Base-by-base conservation (phyloP, 2,329 filamentous ascomycete species). In the Monilinia fructicola region DNA sequence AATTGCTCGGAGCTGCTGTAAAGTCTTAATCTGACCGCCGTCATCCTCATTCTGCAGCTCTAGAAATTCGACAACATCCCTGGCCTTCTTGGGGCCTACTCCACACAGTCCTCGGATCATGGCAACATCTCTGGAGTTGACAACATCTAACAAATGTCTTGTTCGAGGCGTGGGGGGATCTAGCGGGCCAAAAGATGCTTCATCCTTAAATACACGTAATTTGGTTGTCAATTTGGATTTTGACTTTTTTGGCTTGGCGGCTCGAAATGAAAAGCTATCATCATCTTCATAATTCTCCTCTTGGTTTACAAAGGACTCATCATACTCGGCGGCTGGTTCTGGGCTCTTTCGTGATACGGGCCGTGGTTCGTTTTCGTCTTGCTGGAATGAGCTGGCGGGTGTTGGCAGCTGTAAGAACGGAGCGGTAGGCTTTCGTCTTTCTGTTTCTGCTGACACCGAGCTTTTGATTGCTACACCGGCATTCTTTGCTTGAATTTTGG, bases 61-160 rank as follows among this genome's bases (percentile, higher is more conserved):
- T n/a, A 88, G 75, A 69, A 83, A 83, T 60, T 85, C 83, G 6
- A 88, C 81, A 44, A 88, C 75, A 69, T 87, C 85, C 53, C 81
- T 79, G 0, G 90, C 90, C 76, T 88, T 90, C 79, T 92, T 92
- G 1, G 86, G 82, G 0, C 90, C 90, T 14, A 93, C 87, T 2
- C 90, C 90, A 50, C 87, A 86, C 1, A 93, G 81, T 3, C 85
- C 79, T 73, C 84, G 85, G 77, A 93, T 92, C 74, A 85, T 81
- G 18, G 79, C 79, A 23, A 89, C 78, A 68, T 93, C 87, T 59
- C 88, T 84, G 26, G 88, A 91, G 79, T 93, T 93, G 78, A 93
- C 85, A 72, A 92, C 89, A 56, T 85, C 81, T 2, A 93, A 81
- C 2, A 93, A 78, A 67, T 85, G 83, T 69, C 82, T 82, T 9